Evolutionary conservation across 345 rosid genomes (phyloP), one percentile per base, ranked within the genome.

Genomic region (Acer saccharum): DNA sequence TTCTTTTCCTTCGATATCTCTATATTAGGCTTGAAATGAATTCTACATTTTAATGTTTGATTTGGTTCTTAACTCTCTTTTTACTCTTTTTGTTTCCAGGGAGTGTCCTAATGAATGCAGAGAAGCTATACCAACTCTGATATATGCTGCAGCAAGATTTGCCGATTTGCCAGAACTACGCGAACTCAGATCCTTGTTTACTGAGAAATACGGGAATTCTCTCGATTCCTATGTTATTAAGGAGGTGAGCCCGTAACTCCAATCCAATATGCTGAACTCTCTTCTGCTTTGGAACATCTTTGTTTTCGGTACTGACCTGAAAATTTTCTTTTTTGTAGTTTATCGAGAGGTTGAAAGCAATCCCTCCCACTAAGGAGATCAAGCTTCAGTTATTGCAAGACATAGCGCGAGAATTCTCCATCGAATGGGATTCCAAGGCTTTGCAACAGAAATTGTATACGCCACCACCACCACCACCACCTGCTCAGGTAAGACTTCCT

Each of bases 111-210:
- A 85, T 58, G 98, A 90, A 68, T 94, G 99, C 83, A 83, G 75
- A 77, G 95, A 90, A 82, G 94, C 98, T 65, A 83, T 88, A 21
- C 79, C 93, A 14, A 90, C 97, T 67, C 85, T 96, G 66, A 79
- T 87, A 50, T 88, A 90, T 50, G 97, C 98, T n/a, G 96, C 99
- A 12, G 97, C 99, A 61, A 87, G 98, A 85, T 85, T 94, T 81
- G 84, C 95, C 61, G 93, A 92, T 80, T 84, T 92, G 76, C 98
- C 96, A 0, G 98, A 94, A 81, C 85, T 92, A 13, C 91, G 95
- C 6, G 87, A 92, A 13, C 90, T 94, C 75, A 87, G 98, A 62
- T 78, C 83, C 48, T 18, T 85, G 13, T 92, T 96, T 75, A 69
- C 74, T 17, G 92, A 88, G 20, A 87, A 84, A 90, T 96, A 94